Conservation (phyloP, 192 early-diverging fungal genomes). For the Cetraspora pellucida region DNA sequence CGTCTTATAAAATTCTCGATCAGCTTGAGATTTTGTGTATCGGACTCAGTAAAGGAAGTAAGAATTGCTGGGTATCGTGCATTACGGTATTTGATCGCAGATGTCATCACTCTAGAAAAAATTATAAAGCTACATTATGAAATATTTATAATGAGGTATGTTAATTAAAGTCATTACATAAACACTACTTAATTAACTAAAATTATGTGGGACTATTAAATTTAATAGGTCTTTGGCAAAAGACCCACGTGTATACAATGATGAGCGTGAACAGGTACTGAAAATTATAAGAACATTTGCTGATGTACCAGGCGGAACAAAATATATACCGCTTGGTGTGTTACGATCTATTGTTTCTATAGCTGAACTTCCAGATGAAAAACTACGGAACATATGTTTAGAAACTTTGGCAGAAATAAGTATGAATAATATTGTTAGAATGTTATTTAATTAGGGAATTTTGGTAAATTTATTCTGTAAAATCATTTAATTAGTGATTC, state of each 20-base stretch:
- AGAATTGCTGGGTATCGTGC: constrained; percentile 34
- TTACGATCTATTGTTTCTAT: constrained; percentile 75
- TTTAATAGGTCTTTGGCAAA: constrained; percentile 50
- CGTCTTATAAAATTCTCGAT: background rate
- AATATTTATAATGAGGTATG: constrained; percentile 73
- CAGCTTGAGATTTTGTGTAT: constrained; percentile 33
- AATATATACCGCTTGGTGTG: constrained; percentile 61
- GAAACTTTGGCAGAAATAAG: constrained; percentile 81
- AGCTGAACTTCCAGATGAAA: constrained; percentile 79
- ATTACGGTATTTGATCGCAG: constrained; percentile 29
- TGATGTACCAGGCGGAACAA: constrained; percentile 63
- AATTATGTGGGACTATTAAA: background rate
- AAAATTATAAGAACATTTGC: constrained; percentile 72
- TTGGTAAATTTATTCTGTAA: background rate
- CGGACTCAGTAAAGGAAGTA: constrained; percentile 34
- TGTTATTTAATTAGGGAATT: background rate
- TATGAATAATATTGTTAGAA: background rate
- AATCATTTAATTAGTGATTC: constrained; percentile 49
- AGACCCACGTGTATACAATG: constrained; percentile 63
- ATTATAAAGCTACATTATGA: constrained; percentile 45
- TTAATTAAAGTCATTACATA: background rate
- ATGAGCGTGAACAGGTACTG: constrained; percentile 78
- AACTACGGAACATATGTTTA: constrained; percentile 68
- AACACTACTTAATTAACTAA: background rate
- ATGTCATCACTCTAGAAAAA: constrained; percentile 14